Percentiles rank a stretch among this genome's conserved stretches.
Conservation (phyloP, 2,329 filamentous ascomycete genomes). For the Sporothrix globosa region DNA sequence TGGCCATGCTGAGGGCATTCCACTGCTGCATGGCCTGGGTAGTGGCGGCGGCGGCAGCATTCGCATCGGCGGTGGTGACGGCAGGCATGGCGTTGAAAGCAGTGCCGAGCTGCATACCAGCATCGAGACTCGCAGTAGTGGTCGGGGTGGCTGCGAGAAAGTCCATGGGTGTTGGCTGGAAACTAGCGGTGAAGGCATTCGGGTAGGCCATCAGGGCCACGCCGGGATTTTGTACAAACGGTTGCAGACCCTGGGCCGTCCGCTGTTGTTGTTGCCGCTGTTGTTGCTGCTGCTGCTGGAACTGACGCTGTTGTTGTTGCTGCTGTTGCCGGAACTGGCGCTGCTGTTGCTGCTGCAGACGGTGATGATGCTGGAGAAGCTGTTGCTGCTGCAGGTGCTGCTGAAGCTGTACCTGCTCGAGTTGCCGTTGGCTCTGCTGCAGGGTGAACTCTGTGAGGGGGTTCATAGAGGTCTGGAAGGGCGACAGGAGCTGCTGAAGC, state of each 20-base stretch:
- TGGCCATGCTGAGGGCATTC: constrained; percentile 64
- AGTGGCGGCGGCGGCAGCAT: constrained; percentile 48
- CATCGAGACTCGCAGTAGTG: constrained; percentile 65
- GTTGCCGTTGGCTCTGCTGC: constrained; percentile 57
- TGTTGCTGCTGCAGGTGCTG: constrained; percentile 49
- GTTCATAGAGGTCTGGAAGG: constrained; percentile 56
- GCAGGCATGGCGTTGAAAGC: constrained; percentile 63
- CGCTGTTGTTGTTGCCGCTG: constrained; percentile 50
- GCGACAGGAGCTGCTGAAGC: constrained; percentile 59
- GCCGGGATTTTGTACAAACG: constrained; percentile 61
- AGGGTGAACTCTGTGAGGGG: constrained; percentile 65
- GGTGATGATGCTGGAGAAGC: constrained; percentile 56
- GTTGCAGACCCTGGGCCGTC: constrained; percentile 49
- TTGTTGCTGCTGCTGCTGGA: constrained; percentile 52
- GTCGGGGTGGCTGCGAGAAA: constrained; percentile 62
- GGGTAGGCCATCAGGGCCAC: constrained; percentile 55
- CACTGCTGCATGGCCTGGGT: constrained; percentile 59
- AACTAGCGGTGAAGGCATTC: constrained; percentile 51
- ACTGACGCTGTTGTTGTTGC: constrained; percentile 44
- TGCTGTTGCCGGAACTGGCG: constrained; percentile 40
- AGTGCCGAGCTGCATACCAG: constrained; percentile 64
- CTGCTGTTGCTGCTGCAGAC: constrained; percentile 52
- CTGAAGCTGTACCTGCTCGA: constrained; percentile 49
- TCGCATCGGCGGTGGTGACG: constrained; percentile 53
- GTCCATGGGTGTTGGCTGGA: constrained; percentile 60